Base-by-base conservation (phyloP, 306 rosid species). In the Prunus persica region DNA sequence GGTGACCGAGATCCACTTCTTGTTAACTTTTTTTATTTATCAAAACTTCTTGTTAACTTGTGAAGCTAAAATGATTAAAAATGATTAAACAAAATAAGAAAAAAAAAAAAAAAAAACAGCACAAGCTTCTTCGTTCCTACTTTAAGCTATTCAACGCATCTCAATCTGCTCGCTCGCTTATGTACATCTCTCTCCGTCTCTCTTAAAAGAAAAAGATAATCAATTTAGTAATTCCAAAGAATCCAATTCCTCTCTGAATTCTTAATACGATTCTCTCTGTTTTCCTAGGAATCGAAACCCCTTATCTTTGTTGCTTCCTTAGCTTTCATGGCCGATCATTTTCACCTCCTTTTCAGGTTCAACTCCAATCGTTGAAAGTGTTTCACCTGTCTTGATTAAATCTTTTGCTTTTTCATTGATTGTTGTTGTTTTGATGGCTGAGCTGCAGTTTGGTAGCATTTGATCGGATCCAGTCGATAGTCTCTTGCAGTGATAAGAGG, bases 281-380 rank as follows among this genome's bases (percentile, higher is more conserved):
- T 62, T 43, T 70, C 80, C 55, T 10, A 30, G 62, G 28, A 72
- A 68, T 69, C 49, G 70, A 13, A 71, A 51, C 75, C 76, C 62
- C 20, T 64, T 65, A 20, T 66, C 58, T 50, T 51, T 46, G 68
- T 82, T 81, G 67, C 75, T 78, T 79, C 76, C 0, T 34, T 34
- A 73, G 68, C 84, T 86, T 86, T 80, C 89, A 81, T 88, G 80
- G 91, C 87, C 81, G 86, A 82, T 77, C 89, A 18, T 78, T 69
- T 80, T 77, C 84, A 77, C 72, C 77, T 83, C 78, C 57, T 81
- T n/a, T 85, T 49, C 83, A 84, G 93, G 91, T 90, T 76, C 73
- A 82, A 60, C 87, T 88, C 80, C 71, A 65, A 45, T 65, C 13
- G 28, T 58, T 18, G 11, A 63, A 54, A 62, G 51, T 30, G 6